These are phyloP conservation scores for Euryodendron excelsum DNA, from an alignment of 148 eudicot genomes.

Conservation along the genomic window DNA sequence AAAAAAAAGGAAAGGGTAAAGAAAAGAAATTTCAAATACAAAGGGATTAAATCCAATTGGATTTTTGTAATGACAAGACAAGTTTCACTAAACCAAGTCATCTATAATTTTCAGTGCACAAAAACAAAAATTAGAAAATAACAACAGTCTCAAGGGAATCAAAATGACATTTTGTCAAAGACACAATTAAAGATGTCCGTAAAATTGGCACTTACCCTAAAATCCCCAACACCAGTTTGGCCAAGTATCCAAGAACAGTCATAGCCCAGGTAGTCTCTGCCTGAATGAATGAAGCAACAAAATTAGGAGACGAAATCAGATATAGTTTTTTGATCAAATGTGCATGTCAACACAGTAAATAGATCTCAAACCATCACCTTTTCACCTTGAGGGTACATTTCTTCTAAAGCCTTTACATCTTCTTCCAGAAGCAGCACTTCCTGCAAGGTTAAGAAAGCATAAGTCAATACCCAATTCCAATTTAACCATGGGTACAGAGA, in stretches of 20 bases:
- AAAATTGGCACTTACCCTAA: constrained; percentile 56
- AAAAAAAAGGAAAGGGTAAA: background rate
- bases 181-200: background rate
- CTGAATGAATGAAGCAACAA: constrained; percentile 37
- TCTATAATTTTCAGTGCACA: constrained; percentile 3
- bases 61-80: background rate
- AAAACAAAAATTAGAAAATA: background rate
- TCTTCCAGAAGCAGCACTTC: constrained; percentile 91
- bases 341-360: constrained; percentile 12
- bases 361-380: constrained; percentile 49
- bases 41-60: background rate
- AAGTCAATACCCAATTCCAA: background rate
- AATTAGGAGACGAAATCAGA: background rate
- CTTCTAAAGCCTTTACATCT: constrained; percentile 93
- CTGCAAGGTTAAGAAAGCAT: constrained; percentile 37
- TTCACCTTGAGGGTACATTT: constrained; percentile 99
- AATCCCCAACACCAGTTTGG: constrained; percentile 80
- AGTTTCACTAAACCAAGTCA: background rate
- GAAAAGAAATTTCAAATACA: background rate
- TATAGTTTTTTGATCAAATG: background rate
- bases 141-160: background rate
- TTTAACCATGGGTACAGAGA: background rate
- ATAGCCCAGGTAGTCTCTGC: constrained; percentile 98
- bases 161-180: background rate
- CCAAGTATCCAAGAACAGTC: constrained; percentile 97